Percentiles rank a stretch among this genome's conserved stretches.
Evolutionary conservation across 441 rosid genomes (phyloP).

Genomic region (Adansonia grandidieri): DNA sequence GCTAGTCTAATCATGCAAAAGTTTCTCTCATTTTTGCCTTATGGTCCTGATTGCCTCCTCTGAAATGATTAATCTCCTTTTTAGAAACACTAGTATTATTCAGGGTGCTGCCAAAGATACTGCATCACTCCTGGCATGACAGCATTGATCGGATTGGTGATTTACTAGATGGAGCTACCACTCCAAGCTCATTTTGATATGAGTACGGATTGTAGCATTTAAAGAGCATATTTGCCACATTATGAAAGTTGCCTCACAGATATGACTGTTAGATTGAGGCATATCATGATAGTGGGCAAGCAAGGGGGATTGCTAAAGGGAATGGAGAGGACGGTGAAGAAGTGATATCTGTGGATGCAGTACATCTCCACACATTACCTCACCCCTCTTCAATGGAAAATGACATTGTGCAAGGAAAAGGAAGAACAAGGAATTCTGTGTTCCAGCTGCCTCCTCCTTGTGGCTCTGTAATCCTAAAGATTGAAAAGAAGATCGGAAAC

Average conservation of each 20-base stretch:
- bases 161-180: background rate
- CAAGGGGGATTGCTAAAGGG: background rate
- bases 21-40: background rate
- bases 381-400: background rate
- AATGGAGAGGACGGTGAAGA: background rate
- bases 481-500: background rate
- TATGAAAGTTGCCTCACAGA: background rate
- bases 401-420: background rate
- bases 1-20: background rate
- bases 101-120: background rate
- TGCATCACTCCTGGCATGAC: background rate
- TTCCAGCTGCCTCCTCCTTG: too few relatives aligned
- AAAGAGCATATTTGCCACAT: background rate
- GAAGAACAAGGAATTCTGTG: background rate
- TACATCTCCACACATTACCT: background rate
- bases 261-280: background rate
- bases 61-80: background rate
- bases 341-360: background rate
- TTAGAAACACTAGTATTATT: background rate
- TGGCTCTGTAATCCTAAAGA: background rate
- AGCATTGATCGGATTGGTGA: constrained; percentile 6
- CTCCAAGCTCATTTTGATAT: background rate
- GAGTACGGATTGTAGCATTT: background rate
- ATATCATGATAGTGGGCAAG: constrained; percentile 1
- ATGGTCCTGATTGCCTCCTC: background rate